Evolutionary conservation across 345 rosid genomes (phyloP), one percentile per base, ranked within the genome.

Genomic region (Hibiscus tridactylites): DNA sequence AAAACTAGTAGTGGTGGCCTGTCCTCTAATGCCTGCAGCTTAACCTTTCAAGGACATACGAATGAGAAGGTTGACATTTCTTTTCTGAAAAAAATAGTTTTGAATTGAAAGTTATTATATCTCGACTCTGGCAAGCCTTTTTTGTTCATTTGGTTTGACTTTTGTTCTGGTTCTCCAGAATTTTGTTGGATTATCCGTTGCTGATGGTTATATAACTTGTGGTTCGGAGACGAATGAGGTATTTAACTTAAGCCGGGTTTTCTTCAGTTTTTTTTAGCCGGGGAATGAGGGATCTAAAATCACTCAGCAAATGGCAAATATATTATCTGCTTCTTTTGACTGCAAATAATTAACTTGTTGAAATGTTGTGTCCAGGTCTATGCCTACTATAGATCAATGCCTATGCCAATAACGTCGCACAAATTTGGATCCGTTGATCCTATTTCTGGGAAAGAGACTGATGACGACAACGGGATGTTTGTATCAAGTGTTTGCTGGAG

Each of bases 211-310:
- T 62, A 83, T 96, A 77, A 82, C 99, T 28, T 92, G 99, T 71
- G 99, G 96, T 70, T 96, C 99, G 21, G 99, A 96, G 83, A 87
- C 96, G 46, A 96, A 96, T 76, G 99, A 96, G 99, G 99, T 93
- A 89, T 71, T 70, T 4, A 39, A 63, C 77, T 68, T 37, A 64
- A 37, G 73, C 62, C 70, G 39, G 21, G 21, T n/a, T 65, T 66
- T 52, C 35, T 58, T 28, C 46, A 42, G 31, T 13, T 70, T 12
- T 35, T 57, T 62, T 21, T 10, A 46, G 50, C 16, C 49, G 1
- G 16, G 68, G 8, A 12, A 26, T 6, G 1, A 3, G 65, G 31
- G 61, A 50, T 19, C 33, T 29, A 42, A 42, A 39, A 42, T 54
- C 57, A 71, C 24, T 61, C 9, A 16, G 9, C 15, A 33, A 5